Evolutionary conservation across 352 stramenopile genomes (phyloP).

Genomic region (Blastocystis sp.): DNA sequence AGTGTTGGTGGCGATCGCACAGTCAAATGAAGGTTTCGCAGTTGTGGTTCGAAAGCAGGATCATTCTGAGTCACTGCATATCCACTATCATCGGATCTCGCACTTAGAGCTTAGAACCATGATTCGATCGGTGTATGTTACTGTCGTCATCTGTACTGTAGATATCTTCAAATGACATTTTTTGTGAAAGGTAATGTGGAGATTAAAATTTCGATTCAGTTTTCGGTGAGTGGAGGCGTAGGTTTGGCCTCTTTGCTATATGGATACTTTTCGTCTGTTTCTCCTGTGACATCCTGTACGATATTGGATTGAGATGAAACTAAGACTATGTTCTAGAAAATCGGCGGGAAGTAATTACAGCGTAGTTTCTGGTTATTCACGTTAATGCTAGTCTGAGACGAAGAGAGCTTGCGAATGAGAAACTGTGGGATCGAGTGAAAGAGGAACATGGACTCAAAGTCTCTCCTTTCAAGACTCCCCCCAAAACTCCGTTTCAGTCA

Average conservation of each 20-base stretch:
- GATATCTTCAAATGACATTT: slow-evolving; percentile 17
- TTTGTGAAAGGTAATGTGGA: neutral
- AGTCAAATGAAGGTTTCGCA: neutral
- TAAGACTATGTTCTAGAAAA: slow-evolving; percentile 16
- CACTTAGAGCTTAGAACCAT: neutral
- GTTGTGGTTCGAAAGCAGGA: neutral
- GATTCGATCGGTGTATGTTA: neutral
- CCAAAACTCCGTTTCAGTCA: neutral
- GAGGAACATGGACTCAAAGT: no score
- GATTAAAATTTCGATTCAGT: slow-evolving; percentile 19
- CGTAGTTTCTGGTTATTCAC: neutral
- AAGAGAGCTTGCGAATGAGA: neutral
- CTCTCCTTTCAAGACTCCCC: neutral
- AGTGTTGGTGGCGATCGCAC: neutral
- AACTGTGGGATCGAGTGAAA: no score
- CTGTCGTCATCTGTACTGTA: neutral
- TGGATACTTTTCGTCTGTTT: neutral
- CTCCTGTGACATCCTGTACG: neutral
- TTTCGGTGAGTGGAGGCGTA: neutral
- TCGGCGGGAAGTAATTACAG: neutral
- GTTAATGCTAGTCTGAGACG: neutral
- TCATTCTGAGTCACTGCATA: neutral
- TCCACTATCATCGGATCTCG: slow-evolving; percentile 34
- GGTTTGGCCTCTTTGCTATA: neutral
- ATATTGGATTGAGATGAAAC: neutral